A percentile compares a stretch with the other conserved stretches of the same genome.
Conservation (phyloP, 495 filamentous ascomycete genomes). For the Hypoxylon trugodes region DNA sequence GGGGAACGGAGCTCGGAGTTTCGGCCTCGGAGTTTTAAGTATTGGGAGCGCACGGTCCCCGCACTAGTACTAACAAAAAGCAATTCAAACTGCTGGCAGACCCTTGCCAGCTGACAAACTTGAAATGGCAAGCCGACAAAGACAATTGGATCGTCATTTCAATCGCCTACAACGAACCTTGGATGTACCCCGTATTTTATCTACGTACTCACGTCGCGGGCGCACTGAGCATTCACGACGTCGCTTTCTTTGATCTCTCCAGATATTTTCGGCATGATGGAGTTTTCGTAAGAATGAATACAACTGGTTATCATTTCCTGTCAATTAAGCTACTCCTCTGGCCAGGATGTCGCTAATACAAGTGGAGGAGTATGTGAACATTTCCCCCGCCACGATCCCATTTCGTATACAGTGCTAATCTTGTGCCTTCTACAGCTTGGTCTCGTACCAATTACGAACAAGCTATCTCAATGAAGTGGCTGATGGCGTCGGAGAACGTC, state of each 20-base stretch:
- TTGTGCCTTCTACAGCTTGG: conserved; percentile 66
- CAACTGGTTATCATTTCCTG: conserved; percentile 3
- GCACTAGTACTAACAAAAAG: no score
- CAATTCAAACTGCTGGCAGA: no score
- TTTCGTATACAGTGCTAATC: conserved; percentile 15
- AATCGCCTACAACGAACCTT: no score
- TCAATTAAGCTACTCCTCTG: conserved; percentile 4
- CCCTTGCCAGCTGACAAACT: no score
- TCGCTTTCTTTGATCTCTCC: background rate
- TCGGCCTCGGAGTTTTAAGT: no score
- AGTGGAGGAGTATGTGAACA: conserved; percentile 85
- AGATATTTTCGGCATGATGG: conserved; percentile 7
- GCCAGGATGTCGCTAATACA: conserved; percentile 87
- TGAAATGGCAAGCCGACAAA: conserved; percentile 1
- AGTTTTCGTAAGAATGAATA: conserved; percentile 24
- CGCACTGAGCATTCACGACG: background rate
- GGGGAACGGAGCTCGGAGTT: no score
- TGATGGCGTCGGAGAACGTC: conserved; percentile 94
- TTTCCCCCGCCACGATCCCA: conserved; percentile 15
- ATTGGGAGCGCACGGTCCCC: no score
- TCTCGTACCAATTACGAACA: conserved; percentile 90
- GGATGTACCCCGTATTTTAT: no score
- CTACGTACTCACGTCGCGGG: conserved; percentile 1
- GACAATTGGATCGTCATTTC: no score
- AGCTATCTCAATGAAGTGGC: conserved; percentile 89